A percentile compares a stretch with the other conserved stretches of the same genome.
These are phyloP conservation scores for Endogone sp. DNA, from an alignment of 192 early-diverging fungal genomes.

Conservation along the genomic window DNA sequence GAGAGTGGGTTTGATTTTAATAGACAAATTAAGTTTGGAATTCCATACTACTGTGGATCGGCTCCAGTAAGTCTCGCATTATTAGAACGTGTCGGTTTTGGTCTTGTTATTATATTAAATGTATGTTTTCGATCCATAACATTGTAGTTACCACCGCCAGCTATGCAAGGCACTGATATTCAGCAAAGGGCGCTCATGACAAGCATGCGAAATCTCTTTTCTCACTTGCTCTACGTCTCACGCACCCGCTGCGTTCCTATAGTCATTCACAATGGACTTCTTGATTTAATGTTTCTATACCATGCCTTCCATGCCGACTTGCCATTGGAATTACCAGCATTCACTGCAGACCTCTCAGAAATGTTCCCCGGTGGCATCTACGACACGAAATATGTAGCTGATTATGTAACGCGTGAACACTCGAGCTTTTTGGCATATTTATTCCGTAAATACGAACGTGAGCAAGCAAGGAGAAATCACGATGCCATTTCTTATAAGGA, in stretches of 20 bases:
- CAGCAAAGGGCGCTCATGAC: neutral
- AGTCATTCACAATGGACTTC: constrained; percentile 90
- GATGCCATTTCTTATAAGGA: neutral
- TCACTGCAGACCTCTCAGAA: constrained; percentile 70
- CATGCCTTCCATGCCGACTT: constrained; percentile 81
- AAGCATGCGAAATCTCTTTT: constrained; percentile 44
- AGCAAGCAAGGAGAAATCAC: constrained; percentile 2
- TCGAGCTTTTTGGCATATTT: constrained; percentile 69
- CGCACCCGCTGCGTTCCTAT: constrained; percentile 52
- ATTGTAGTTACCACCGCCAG: constrained; percentile 8
- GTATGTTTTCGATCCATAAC: neutral
- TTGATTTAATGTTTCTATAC: constrained; percentile 93
- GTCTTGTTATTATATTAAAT: too few relatives aligned
- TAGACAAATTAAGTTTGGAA: constrained; percentile 67
- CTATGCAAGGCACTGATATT: neutral
- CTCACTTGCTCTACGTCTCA: constrained; percentile 49
- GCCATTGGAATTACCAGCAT: constrained; percentile 63
- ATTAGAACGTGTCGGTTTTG: neutral
- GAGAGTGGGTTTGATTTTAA: constrained; percentile 87
- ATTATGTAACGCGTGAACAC: constrained; percentile 60
- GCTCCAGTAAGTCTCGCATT: neutral
- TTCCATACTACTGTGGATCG: constrained; percentile 52
- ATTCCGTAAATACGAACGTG: constrained; percentile 50
- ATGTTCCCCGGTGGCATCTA: constrained; percentile 88
- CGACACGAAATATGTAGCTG: constrained; percentile 90